phyloP scores from a whole-genome alignment of 768 basidiomycete species.

The Phaffia tasmanica region DNA sequence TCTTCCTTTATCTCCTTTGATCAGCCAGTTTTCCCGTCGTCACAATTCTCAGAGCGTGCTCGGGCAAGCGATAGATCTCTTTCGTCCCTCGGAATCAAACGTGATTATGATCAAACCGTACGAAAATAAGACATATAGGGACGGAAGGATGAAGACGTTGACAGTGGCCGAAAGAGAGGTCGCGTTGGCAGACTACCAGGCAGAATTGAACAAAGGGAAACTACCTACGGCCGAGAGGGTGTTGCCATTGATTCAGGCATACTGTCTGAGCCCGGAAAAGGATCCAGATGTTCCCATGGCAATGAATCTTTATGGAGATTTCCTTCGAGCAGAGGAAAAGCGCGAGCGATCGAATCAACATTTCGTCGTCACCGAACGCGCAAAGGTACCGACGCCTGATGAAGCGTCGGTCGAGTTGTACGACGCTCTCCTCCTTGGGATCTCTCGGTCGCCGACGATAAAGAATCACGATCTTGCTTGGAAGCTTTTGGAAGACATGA shows the following conservation, averaged over 20 bases:
- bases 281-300: constrained; percentile 6
- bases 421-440: constrained; percentile 22
- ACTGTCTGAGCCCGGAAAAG: constrained; percentile 1
- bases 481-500: constrained; percentile 21
- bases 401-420: constrained; percentile 21
- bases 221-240: constrained; percentile 11
- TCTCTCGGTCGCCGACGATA: constrained; percentile 4
- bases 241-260: constrained; percentile 13
- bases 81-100: too few species aligned
- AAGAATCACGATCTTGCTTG: constrained; percentile 4
- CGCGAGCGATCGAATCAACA: neutral
- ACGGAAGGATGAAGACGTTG: too few species aligned
- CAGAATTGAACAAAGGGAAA: too few species aligned
- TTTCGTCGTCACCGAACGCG: neutral
- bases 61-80: too few species aligned
- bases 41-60: too few species aligned
- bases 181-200: too few species aligned
- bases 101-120: too few species aligned
- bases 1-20: too few species aligned
- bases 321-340: constrained; percentile 14
- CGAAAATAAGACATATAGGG: too few species aligned
- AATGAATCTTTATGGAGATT: constrained; percentile 16
- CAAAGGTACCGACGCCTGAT: neutral
- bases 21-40: too few species aligned
- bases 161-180: too few species aligned